Evolutionary conservation across 768 basidiomycete genomes (phyloP).

Genomic region (Leccinum boreale): DNA sequence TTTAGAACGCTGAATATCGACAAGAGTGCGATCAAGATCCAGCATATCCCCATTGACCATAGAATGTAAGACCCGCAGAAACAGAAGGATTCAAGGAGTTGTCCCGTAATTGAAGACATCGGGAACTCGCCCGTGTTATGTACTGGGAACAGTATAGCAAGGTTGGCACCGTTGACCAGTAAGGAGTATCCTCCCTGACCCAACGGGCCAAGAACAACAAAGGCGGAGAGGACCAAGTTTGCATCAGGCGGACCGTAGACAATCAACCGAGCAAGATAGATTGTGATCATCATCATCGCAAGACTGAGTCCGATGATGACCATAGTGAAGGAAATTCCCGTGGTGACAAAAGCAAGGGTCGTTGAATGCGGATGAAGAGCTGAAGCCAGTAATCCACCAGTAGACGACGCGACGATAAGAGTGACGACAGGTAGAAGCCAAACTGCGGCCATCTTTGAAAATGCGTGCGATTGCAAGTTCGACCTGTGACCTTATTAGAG

Average conservation of each 20-base stretch:
- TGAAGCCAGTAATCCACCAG: conserved; percentile 43
- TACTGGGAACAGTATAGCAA: conserved; percentile 34
- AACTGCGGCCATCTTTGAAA: conserved; percentile 39
- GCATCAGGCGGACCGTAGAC: conserved; percentile 40
- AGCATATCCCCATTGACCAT: conserved; percentile 56
- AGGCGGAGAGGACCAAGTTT: conserved; percentile 40
- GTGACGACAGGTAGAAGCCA: conserved; percentile 54
- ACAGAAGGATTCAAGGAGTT: conserved; percentile 41
- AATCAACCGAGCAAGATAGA: conserved; percentile 45
- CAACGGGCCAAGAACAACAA: conserved; percentile 51
- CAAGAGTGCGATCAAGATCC: conserved; percentile 44
- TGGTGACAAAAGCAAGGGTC: conserved; percentile 40
- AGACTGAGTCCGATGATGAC: conserved; percentile 44
- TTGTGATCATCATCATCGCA: conserved; percentile 47
- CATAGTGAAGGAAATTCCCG: conserved; percentile 42
- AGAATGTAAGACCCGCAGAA: conserved; percentile 46
- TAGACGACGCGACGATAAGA: conserved; percentile 50
- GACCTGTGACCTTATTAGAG: conserved; percentile 36
- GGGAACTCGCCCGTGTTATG: conserved; percentile 32
- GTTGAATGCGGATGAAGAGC: conserved; percentile 37
- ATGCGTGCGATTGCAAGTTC: conserved; percentile 38
- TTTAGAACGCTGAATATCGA: conserved; percentile 35
- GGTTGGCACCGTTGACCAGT: conserved; percentile 38
- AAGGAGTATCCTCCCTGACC: conserved; percentile 51
- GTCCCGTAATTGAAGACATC: conserved; percentile 33